Conservation (phyloP, 257 asterid species). For the Euphrasia confusa region DNA sequence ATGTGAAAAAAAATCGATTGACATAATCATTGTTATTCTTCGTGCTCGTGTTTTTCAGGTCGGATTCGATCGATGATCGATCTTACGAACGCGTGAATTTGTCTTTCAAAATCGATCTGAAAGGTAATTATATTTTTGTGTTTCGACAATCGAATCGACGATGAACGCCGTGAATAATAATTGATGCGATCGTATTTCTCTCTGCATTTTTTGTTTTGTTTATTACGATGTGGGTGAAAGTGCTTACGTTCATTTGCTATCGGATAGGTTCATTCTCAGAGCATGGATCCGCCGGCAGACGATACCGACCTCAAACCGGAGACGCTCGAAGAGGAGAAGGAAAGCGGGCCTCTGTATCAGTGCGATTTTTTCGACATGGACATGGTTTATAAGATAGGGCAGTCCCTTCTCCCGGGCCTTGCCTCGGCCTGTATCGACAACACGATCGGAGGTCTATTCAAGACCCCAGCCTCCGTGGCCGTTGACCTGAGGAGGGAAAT, state of each 20-base stretch:
- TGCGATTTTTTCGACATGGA: constrained; percentile 3
- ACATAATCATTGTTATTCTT: too few relatives aligned
- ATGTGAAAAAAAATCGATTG: too few relatives aligned
- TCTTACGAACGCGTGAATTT: too few relatives aligned
- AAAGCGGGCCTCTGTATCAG: not conserved
- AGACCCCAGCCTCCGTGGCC: constrained; percentile 5
- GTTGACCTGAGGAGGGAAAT: constrained; percentile 6
- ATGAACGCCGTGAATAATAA: too few relatives aligned
- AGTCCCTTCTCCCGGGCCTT: constrained; percentile 4
- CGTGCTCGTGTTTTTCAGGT: too few relatives aligned
- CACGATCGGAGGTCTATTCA: constrained; percentile 7
- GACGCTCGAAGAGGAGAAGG: constrained; percentile 9
- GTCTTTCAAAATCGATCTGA: too few relatives aligned
- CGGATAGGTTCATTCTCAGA: not conserved
- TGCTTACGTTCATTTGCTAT: too few relatives aligned
- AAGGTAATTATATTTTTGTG: too few relatives aligned
- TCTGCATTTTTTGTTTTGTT: not conserved
- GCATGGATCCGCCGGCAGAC: constrained; percentile 14
- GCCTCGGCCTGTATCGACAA: constrained; percentile 16
- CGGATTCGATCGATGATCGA: too few relatives aligned
- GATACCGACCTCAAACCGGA: constrained; percentile 5
- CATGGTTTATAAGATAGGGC: not conserved
- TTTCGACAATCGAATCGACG: too few relatives aligned
- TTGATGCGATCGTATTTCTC: not conserved
- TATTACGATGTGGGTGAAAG: too few relatives aligned